Evolutionary conservation across 495 filamentous ascomycete species (phyloP), one percentile per base, ranked within the genome.

Genomic region (Ramalina intermedia): DNA sequence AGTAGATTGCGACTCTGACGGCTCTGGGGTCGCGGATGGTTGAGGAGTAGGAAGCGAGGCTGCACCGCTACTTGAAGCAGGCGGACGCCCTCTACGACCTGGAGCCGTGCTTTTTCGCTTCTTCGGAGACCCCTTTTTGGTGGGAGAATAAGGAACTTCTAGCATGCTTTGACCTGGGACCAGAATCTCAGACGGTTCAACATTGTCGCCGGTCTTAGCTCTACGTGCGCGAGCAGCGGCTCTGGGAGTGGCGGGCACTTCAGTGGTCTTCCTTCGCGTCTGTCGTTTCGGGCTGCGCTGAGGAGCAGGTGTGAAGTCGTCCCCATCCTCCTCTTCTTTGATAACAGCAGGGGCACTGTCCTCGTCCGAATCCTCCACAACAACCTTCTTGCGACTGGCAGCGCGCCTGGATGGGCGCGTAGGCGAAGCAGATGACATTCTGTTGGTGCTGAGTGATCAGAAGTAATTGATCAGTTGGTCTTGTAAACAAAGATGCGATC

Each of bases 241-340:
- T 42, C 53, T 54, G 37, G 69, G 64, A 7, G 76, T 72, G 18
- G 70, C 65, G 14, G 66, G 58, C 27, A 62, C 58, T n/a, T 80
- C 74, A 26, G 77, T 68, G 1, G 72, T 75, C 69, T 71, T 77
- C 65, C 75, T 72, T 61, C 71, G 74, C 48, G 71, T 67, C 50
- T 68, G 55, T 56, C 61, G 69, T 70, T 61, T 65, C 53, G 67
- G 60, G 56, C 58, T 69, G 51, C 55, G 66, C 54, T 67, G 62
- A 40, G 85, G 79, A 14, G 80, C 84, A 7, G 85, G 86, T 14
- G 84, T 85, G 54, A 85, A 91, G 20, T 90, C 85, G 37, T 88
- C 81, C 49, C 76, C 79, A 41, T 78, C 79, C n/a, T 82, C 78
- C 23, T 80, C 75, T 4, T 79, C 68, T 46, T 65, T 69, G 16